Percentiles rank a stretch among this genome's conserved stretches.
Evolutionary conservation across 176 grass and related monocot species (phyloP).

Genomic region (Melocanna baccifera): DNA sequence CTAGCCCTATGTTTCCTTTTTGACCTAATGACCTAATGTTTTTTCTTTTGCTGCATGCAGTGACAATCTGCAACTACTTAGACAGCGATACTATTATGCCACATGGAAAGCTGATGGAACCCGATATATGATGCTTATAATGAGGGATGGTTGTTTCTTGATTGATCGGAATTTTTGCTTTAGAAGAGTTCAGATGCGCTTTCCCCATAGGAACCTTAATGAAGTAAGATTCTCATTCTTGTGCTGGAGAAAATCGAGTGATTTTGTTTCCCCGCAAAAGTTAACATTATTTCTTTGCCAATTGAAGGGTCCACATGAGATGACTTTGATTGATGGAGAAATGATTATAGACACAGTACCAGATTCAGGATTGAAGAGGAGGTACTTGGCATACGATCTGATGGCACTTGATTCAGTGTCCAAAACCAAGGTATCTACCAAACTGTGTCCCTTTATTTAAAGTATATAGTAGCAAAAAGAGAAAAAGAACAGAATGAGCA

Average conservation of each 20-base stretch:
- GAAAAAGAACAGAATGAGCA: not conserved
- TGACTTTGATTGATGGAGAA: constrained; percentile 95
- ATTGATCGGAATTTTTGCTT: constrained; percentile 91
- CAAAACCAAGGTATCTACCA: constrained; percentile 62
- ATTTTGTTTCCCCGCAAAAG: not conserved
- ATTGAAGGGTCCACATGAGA: constrained; percentile 67
- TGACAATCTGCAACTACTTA: constrained; percentile 92
- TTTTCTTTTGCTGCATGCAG: constrained; percentile 41
- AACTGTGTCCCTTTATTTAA: not conserved
- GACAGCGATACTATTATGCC: constrained; percentile 98
- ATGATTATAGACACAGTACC: constrained; percentile 98
- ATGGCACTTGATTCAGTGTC: constrained; percentile 63
- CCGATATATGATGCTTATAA: constrained; percentile 99
- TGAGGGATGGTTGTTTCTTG: constrained; percentile 78
- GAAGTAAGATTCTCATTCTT: constrained; percentile 50
- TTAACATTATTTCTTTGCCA: constrained; percentile 34
- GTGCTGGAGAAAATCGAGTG: constrained; percentile 16
- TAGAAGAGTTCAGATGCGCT: constrained; percentile 96
- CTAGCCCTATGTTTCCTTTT: not conserved
- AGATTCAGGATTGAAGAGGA: constrained; percentile 83
- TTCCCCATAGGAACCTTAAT: constrained; percentile 68
- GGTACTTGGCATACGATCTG: constrained; percentile 88
- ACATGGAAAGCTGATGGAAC: constrained; percentile 99
- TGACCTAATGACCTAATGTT: not conserved
- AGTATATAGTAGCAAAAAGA: not conserved